These are phyloP conservation scores for Saccharum spontaneum DNA, from an alignment of 176 grass and related monocot genomes.

Conservation along the genomic window DNA sequence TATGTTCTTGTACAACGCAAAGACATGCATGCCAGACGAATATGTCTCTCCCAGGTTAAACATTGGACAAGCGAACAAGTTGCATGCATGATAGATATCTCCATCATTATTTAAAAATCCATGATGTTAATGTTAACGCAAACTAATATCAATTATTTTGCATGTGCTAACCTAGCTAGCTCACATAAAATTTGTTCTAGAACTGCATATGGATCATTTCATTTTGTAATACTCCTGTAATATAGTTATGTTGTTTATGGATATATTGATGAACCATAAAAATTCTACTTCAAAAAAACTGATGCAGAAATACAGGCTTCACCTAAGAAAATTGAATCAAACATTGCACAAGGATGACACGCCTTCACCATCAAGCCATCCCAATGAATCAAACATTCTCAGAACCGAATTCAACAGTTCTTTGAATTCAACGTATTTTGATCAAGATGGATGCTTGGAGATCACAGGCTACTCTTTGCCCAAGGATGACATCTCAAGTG, in stretches of 20 bases:
- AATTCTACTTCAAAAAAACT: not conserved
- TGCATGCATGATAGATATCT: not conserved
- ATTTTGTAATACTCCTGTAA: not conserved
- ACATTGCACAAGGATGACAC: not conserved
- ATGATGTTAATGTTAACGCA: not conserved
- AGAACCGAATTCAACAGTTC: not conserved
- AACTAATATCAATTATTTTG: not conserved
- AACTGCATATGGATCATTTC: not conserved
- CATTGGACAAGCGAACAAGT: too few relatives aligned
- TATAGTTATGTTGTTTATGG: not conserved
- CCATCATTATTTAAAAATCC: not conserved
- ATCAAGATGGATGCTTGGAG: slow-evolving; percentile 41
- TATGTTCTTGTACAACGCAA: not conserved
- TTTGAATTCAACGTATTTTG: not conserved
- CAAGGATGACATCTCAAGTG: slow-evolving; percentile 35
- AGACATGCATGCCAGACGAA: not conserved
- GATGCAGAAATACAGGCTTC: slow-evolving; percentile 41
- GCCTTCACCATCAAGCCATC: slow-evolving; percentile 5
- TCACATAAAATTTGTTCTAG: not conserved
- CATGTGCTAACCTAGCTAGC: not conserved
- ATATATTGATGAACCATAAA: not conserved
- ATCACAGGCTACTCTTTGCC: slow-evolving; percentile 34
- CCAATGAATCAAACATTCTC: not conserved
- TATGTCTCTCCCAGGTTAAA: not conserved
- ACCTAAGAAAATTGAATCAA: slow-evolving; percentile 14